Evolutionary conservation across 2,329 filamentous ascomycete genomes (phyloP).

Genomic region (Trichoderma sp.): DNA sequence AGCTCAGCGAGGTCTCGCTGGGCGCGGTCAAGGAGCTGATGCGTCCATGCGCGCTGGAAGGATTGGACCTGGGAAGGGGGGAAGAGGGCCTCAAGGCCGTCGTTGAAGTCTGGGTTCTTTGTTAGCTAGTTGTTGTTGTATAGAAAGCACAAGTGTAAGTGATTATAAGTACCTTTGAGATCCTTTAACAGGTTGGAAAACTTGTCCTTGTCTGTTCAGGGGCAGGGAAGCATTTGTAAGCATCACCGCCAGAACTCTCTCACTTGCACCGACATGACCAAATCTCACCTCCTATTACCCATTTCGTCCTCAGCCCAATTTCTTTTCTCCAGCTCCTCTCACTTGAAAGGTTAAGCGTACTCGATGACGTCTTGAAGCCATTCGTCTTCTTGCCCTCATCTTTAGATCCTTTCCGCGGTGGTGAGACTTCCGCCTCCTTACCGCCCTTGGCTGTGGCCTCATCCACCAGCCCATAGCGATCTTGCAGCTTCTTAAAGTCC

Average conservation of each 20-base stretch:
- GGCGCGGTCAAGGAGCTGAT: constrained; percentile 46
- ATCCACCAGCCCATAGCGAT: constrained; percentile 42
- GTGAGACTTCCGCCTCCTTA: constrained; percentile 23
- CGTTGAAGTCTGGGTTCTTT: constrained; percentile 41
- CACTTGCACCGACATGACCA: background rate
- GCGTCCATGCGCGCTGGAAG: constrained; percentile 46
- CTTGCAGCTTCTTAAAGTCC: constrained; percentile 42
- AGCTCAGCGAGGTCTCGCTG: constrained; percentile 43
- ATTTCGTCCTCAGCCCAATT: constrained; percentile 38
- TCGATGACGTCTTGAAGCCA: constrained; percentile 23
- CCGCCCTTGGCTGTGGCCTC: constrained; percentile 24
- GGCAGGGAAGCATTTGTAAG: background rate
- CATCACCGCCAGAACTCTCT: background rate
- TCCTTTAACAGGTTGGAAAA: constrained; percentile 41
- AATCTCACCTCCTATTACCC: constrained; percentile 42
- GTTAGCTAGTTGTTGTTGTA: no score
- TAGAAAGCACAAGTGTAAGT: no score
- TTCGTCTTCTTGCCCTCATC: constrained; percentile 26
- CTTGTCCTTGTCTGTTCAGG: constrained; percentile 43
- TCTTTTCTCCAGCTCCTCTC: constrained; percentile 38
- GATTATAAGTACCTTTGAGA: constrained; percentile 35
- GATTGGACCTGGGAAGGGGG: constrained; percentile 42
- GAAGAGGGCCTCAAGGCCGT: constrained; percentile 48
- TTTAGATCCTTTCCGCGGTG: constrained; percentile 27
- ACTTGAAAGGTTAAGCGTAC: background rate